Evolutionary conservation across 805 yeast species (phyloP), one percentile per base, ranked within the genome.

Genomic region (Hanseniaspora valbyensis): DNA sequence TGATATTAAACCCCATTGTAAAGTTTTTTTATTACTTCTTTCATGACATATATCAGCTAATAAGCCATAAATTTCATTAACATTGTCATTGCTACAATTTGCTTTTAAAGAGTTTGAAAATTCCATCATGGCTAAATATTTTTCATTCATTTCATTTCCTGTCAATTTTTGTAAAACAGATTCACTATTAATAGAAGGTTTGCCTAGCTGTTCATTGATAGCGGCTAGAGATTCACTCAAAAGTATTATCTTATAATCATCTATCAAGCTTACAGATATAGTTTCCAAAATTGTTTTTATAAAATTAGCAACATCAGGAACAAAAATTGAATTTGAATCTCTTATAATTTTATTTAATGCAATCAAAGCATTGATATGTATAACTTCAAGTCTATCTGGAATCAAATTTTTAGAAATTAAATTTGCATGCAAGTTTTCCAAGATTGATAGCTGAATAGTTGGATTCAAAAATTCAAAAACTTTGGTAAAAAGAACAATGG

Each of bases 381-480:
- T 69, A 0, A 89, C 84, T 0, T 63, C 61, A 16, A 63, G 61
- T 33, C 72, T 64, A 7, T 67, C 58, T 1, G 63, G 56, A 4
- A 59, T 60, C 1, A 65, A 58, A 4, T 61, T 55, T 49, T 71
- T 65, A 26, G 76, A 69, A 43, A 75, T 67, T 33, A 81, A 54
- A 16, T 73, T 69, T 3, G 81, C 69, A 55, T 88, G 74, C 54
- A 92, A 65, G 49, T 80, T 84, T 58, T 90, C 96, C 19, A 92
- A 64, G n/a, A 92, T 71, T 0, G 96, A 87, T 52, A 82, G 80
- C 59, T 90, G 96, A 49, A 92, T 83, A 54, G 86, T 84, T 4
- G 77, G 66, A 7, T 89, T 77, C 56, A 90, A 73, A 52, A 72
- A 69, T 0, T 94, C 85, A 55, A 90, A 82, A 0, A 83, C 71